A percentile compares a stretch with the other conserved stretches of the same genome.
Conservation (phyloP, 345 rosid genomes). For the Linum tenue region DNA sequence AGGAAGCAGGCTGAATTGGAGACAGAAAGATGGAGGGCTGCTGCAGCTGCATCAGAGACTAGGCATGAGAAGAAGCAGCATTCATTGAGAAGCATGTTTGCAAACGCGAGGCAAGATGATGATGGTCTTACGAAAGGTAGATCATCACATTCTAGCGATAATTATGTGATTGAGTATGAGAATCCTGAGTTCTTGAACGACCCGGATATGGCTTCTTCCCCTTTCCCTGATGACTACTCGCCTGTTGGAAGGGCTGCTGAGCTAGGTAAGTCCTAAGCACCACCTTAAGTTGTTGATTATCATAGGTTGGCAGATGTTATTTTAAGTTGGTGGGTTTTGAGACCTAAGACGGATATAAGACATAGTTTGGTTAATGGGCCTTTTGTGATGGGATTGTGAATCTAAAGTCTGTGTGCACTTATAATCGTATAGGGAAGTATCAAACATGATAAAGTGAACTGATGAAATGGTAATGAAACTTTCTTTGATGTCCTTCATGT, state of each 20-base stretch:
- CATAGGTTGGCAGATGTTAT: neutral
- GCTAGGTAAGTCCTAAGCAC: slow-evolving; percentile 30
- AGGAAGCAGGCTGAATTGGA: slow-evolving; percentile 66
- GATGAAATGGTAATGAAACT: no score
- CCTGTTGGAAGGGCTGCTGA: slow-evolving; percentile 30
- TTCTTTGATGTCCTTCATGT: no score
- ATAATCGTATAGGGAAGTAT: no score
- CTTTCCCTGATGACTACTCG: slow-evolving; percentile 20
- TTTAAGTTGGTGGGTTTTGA: no score
- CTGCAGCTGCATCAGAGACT: slow-evolving; percentile 28
- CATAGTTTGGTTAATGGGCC: no score
- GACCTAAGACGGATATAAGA: no score
- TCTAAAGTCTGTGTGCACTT: neutral
- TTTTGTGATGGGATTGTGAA: neutral
- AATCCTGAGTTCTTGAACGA: slow-evolving; percentile 31
- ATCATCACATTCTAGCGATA: slow-evolving; percentile 18
- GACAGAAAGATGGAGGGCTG: slow-evolving; percentile 46
- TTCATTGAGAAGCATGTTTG: slow-evolving; percentile 67
- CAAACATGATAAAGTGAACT: no score
- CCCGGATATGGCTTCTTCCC: slow-evolving; percentile 27
- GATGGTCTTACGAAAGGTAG: slow-evolving; percentile 23
- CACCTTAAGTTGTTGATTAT: neutral
- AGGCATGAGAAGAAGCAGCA: slow-evolving; percentile 40
- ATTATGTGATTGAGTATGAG: slow-evolving; percentile 25
- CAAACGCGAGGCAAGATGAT: slow-evolving; percentile 28